A percentile compares a stretch with the other conserved stretches of the same genome.
Evolutionary conservation across 805 yeast genomes (phyloP).

Genomic region (Kluyveromyces wickerhamii): DNA sequence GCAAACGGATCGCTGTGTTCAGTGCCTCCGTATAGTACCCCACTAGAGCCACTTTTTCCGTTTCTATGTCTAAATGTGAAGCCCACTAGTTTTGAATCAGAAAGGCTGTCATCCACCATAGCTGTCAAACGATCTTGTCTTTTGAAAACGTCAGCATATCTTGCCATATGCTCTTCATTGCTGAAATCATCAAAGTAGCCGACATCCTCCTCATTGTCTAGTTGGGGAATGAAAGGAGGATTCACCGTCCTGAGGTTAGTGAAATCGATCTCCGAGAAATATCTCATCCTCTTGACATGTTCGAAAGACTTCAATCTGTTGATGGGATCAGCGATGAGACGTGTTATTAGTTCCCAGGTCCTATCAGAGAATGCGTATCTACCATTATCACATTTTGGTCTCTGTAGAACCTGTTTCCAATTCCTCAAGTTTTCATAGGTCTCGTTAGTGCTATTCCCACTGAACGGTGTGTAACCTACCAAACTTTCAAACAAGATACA

Average conservation of each 20-base stretch:
- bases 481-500: conserved; percentile 94
- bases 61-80: conserved; percentile 86
- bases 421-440: conserved; percentile 88
- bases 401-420: conserved; percentile 80
- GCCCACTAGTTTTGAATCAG: conserved; percentile 76
- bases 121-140: conserved; percentile 82
- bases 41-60: conserved; percentile 33
- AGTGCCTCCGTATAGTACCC: conserved; percentile 29
- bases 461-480: conserved; percentile 95
- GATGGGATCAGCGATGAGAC: conserved; percentile 72
- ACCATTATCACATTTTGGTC: conserved; percentile 91
- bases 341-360: conserved; percentile 83
- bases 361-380: conserved; percentile 90
- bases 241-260: conserved; percentile 53
- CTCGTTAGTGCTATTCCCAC: conserved; percentile 89
- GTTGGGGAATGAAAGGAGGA: conserved; percentile 96
- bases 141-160: conserved; percentile 93
- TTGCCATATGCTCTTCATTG: conserved; percentile 94
- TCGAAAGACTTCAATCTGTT: conserved; percentile 69
- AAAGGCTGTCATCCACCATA: conserved; percentile 45
- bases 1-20: conserved; percentile 33
- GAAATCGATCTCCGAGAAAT: conserved; percentile 83
- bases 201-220: conserved; percentile 95
- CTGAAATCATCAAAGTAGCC: conserved; percentile 98
- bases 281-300: conserved; percentile 71